Evolutionary conservation across 73 alveolate species (phyloP).

Genomic region (Paraurostyla sp.): DNA sequence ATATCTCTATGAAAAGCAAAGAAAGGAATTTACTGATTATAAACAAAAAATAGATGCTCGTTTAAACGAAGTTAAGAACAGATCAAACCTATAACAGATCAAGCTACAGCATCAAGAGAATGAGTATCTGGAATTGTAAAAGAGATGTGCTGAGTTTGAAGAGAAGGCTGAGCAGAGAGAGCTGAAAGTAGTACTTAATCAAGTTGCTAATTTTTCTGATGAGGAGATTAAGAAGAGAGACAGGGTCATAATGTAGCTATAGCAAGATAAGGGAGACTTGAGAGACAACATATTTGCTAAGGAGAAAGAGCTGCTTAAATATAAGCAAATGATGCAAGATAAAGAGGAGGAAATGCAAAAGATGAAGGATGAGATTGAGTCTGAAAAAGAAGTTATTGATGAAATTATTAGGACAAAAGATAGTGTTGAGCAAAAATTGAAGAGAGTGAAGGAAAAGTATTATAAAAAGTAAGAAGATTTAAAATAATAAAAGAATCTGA

Average conservation of each 20-base stretch:
- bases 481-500: slow-evolving; percentile 9
- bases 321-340: background rate
- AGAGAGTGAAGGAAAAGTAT: slow-evolving; percentile 4
- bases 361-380: background rate
- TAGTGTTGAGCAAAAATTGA: background rate
- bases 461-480: slow-evolving; percentile 26
- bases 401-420: background rate
- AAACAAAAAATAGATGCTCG: background rate
- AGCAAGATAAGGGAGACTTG: slow-evolving; percentile 38
- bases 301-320: background rate
- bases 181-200: background rate
- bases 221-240: slow-evolving; percentile 40
- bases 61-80: background rate
- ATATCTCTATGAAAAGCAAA: background rate
- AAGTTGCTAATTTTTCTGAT: slow-evolving; percentile 24
- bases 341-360: background rate
- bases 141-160: background rate
- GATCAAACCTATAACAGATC: background rate
- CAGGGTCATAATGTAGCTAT: background rate
- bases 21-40: slow-evolving; percentile 3
- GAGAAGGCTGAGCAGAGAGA: slow-evolving; percentile 1
- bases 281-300: background rate
- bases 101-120: background rate
- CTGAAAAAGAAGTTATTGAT: background rate
- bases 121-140: background rate